These are phyloP conservation scores for Cicer pinnatifidum DNA, from an alignment of 306 rosid genomes.

Conservation along the genomic window DNA sequence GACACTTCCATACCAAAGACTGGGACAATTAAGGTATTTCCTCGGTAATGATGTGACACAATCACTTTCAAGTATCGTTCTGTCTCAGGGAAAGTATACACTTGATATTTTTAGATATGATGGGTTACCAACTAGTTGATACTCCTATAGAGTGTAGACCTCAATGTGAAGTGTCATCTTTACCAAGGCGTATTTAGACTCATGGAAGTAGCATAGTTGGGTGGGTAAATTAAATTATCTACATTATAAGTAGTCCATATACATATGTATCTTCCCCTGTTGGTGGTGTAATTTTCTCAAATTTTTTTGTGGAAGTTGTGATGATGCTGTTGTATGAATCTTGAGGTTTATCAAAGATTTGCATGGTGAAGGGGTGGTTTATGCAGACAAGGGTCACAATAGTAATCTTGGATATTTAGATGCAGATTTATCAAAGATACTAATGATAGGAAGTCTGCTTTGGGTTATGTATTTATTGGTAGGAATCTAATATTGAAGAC, in stretches of 20 bases:
- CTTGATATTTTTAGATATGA: neutral
- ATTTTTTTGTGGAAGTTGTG: neutral
- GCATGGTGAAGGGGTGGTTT: neutral
- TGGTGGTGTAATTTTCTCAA: neutral
- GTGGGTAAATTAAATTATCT: neutral
- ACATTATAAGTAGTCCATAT: too few relatives aligned
- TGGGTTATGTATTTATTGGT: neutral
- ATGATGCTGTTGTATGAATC: neutral
- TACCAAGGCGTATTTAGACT: neutral
- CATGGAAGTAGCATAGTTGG: neutral
- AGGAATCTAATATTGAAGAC: neutral
- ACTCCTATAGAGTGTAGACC: neutral
- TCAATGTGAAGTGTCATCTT: neutral
- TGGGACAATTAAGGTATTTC: neutral
- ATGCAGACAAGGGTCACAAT: neutral
- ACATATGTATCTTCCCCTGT: neutral
- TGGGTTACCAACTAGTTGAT: neutral
- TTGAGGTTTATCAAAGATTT: neutral
- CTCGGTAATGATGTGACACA: neutral
- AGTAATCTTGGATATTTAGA: neutral
- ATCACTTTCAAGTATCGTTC: neutral
- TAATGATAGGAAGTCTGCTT: neutral
- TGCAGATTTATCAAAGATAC: neutral
- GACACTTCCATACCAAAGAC: neutral
- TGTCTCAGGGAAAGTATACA: neutral